phyloP scores from a whole-genome alignment of 192 early-diverging fungal genomes.

The Coemansia aciculifera region DNA sequence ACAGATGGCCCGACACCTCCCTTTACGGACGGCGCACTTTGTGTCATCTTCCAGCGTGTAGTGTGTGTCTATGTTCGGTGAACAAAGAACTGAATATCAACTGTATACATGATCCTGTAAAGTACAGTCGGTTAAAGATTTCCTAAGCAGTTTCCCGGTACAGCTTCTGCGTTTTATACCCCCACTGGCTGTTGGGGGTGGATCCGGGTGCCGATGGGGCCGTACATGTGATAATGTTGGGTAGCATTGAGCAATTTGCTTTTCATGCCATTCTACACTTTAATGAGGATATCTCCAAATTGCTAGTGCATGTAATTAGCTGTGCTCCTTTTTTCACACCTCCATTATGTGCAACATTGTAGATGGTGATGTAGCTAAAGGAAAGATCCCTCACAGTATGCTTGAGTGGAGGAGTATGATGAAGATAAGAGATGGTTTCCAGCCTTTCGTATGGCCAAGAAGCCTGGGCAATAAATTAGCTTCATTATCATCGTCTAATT shows the following conservation, averaged over 20 bases:
- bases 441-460: too few relatives aligned
- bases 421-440: too few relatives aligned
- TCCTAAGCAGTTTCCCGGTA: background rate
- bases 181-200: background rate
- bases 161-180: background rate
- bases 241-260: background rate
- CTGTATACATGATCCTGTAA: constrained; percentile 58
- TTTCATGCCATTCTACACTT: too few relatives aligned
- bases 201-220: background rate
- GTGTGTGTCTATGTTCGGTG: constrained; percentile 52
- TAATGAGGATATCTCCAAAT: too few relatives aligned
- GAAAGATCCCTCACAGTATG: too few relatives aligned
- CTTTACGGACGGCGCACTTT: constrained; percentile 55
- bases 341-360: too few relatives aligned
- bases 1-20: constrained; percentile 25
- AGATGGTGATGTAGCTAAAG: too few relatives aligned
- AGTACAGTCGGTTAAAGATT: constrained; percentile 51
- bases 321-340: too few relatives aligned
- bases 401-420: too few relatives aligned
- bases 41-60: constrained; percentile 51
- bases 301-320: too few relatives aligned
- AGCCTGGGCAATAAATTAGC: too few relatives aligned
- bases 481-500: too few relatives aligned
- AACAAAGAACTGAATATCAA: constrained; percentile 56
- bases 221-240: background rate